Base-by-base conservation (phyloP, 1,284 basidiomycete species). In the Baeospora myosura region DNA sequence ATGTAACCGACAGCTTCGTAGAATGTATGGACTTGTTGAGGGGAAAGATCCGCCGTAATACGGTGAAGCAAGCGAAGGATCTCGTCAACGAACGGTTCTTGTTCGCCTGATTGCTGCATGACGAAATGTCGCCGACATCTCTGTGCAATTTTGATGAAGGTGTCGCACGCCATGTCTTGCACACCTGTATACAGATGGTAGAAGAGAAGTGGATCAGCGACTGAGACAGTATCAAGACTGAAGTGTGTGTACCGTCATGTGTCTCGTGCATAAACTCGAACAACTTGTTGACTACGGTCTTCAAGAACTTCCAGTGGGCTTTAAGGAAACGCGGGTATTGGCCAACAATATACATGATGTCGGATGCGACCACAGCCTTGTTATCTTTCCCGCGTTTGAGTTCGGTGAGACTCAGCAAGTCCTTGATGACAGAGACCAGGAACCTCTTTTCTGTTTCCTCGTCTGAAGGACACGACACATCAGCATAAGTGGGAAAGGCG, bases 221-320 rank as follows among this genome's bases (percentile, higher is more conserved):
- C 33, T 42, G 22, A 33, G 17, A 17, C n/a, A 41, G 28, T 32
- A 38, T 41, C 21, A 28, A 47, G 37, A 6, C 12, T 42, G 5
- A 16, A 53, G 63, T 43, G n/a, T n/a, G n/a, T n/a, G n/a, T 46
- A 81, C 92, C 94, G 71, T 99, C 96, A 59, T 99, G 96, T 0
- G 92, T 97, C 69, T 98, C 96, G 66, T 99, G 96, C 94, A 98
- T 98, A 63, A 99, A 99, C 63, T 99, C 96, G 63, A 99, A 99
- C 14, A 98, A 74, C 67, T 99, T 99, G 72, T 98, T 98, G 51
- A 98, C 96, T 38, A 99, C 96, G 3, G 96, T 98, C 74, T 99
- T 99, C 61, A 99, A 70, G 79, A 99, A 99, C 69, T 98, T 98
- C 96, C 96, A 99, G 63, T 99, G 96, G 17, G 96, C 96, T 64